Conservation (phyloP, 129 eudicot genomes). For the Centrapalus pauciflorus region DNA sequence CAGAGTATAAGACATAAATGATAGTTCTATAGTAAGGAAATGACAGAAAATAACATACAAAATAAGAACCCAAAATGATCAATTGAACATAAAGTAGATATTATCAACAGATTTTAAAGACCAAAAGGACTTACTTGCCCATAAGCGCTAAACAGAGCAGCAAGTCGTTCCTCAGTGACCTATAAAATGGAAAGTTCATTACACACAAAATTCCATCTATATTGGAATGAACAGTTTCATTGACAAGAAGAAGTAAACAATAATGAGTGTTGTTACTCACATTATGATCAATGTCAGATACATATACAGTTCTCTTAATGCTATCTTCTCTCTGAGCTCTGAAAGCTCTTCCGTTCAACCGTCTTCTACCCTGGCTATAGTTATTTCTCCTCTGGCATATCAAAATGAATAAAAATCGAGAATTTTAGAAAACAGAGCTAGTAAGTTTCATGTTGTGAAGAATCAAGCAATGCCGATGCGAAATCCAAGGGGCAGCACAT, state of each 20-base stretch:
- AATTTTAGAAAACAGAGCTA: not conserved
- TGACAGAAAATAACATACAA: not conserved
- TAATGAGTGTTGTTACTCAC: conserved; percentile 34
- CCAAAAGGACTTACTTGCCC: conserved; percentile 75
- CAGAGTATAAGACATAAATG: not conserved
- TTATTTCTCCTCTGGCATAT: conserved; percentile 58
- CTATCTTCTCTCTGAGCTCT: conserved; percentile 96
- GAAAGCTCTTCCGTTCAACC: conserved; percentile 65
- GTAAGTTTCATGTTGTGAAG: not conserved
- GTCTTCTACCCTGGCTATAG: conserved; percentile 62
- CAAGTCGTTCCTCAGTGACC: conserved; percentile 96
- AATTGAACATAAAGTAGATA: not conserved
- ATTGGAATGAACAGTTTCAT: not conserved
- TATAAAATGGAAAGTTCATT: conserved; percentile 12
- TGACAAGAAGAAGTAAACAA: not conserved
- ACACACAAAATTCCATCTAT: not conserved
- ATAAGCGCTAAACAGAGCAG: conserved; percentile 71
- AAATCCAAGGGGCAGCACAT: not conserved
- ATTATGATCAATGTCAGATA: conserved; percentile 82
- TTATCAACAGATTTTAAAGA: not conserved
- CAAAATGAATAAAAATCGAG: not conserved
- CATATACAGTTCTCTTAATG: conserved; percentile 82
- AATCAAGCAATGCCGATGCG: not conserved
- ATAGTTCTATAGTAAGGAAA: not conserved
- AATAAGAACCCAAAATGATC: not conserved